These are phyloP conservation scores for Talaromyces proteolyticus DNA, from an alignment of 495 filamentous ascomycete species.

Conservation along the genomic window DNA sequence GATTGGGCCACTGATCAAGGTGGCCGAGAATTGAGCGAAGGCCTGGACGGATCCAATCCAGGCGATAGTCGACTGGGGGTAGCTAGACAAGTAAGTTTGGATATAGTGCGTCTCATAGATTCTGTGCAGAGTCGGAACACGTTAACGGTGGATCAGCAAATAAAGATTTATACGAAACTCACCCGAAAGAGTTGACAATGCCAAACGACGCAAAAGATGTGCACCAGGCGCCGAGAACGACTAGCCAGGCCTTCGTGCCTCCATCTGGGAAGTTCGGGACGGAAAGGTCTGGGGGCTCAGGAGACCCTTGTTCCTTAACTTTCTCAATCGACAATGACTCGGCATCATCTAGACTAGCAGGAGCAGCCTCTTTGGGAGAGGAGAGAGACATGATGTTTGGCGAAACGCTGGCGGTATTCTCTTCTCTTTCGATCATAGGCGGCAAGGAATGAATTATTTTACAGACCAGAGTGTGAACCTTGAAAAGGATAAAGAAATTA, in stretches of 20 bases:
- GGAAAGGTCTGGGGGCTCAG: no score
- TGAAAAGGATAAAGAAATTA: no score
- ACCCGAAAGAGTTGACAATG: conserved; percentile 47
- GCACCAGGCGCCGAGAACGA: conserved; percentile 49
- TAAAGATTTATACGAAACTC: conserved; percentile 2
- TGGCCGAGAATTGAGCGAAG: conserved; percentile 25
- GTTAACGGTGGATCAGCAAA: background rate
- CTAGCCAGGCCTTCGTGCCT: conserved; percentile 49
- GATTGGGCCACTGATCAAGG: conserved; percentile 17
- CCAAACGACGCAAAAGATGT: conserved; percentile 53
- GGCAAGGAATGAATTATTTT: no score
- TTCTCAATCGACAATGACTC: no score
- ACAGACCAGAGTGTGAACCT: no score
- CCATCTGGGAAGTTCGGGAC: conserved; percentile 48
- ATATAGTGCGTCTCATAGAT: conserved; percentile 27
- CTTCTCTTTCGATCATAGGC: no score
- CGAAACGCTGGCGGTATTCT: no score
- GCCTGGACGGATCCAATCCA: conserved; percentile 39
- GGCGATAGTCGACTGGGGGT: conserved; percentile 27
- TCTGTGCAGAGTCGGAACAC: background rate
- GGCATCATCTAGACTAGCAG: no score
- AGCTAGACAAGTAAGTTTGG: conserved; percentile 9
- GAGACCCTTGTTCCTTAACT: no score
- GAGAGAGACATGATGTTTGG: no score
- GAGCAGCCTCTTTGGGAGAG: no score